A percentile compares a stretch with the other conserved stretches of the same genome.
These are phyloP conservation scores for Heterobasidion annosum DNA, from an alignment of 1,284 basidiomycete species.

Conservation along the genomic window DNA sequence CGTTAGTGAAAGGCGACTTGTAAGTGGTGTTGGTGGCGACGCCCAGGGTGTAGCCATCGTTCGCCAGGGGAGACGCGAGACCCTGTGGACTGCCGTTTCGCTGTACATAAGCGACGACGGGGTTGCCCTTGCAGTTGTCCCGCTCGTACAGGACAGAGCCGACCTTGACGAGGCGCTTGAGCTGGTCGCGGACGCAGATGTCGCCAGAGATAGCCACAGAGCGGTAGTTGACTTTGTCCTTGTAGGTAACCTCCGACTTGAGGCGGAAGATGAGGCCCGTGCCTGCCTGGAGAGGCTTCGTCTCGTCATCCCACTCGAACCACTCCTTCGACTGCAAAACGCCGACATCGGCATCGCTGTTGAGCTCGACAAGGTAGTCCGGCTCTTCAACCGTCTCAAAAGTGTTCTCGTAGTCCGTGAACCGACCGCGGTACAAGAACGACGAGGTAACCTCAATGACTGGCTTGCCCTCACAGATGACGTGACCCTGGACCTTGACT, in stretches of 20 bases:
- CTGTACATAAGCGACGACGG: constrained; percentile 88
- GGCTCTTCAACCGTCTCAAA: constrained; percentile 90
- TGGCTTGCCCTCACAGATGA: constrained; percentile 66
- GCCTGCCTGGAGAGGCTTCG: constrained; percentile 71
- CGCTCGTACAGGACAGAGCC: constrained; percentile 83
- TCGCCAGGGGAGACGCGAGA: constrained; percentile 69
- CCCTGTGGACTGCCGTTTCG: constrained; percentile 81
- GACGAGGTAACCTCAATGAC: constrained; percentile 92
- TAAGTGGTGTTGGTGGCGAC: constrained; percentile 53
- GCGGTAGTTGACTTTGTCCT: constrained; percentile 83
- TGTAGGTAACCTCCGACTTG: constrained; percentile 81
- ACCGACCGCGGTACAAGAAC: constrained; percentile 95
- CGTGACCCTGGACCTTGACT: constrained; percentile 86
- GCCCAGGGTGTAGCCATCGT: constrained; percentile 80
- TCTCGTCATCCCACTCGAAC: constrained; percentile 92
- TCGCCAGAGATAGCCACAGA: constrained; percentile 80
- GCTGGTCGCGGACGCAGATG: constrained; percentile 78
- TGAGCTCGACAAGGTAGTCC: constrained; percentile 76
- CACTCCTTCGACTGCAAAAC: constrained; percentile 95
- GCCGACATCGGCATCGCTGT: constrained; percentile 76
- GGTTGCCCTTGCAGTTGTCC: constrained; percentile 87
- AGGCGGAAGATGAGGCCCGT: constrained; percentile 86
- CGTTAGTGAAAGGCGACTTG: constrained; percentile 80
- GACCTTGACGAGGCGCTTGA: constrained; percentile 83
- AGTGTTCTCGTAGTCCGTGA: constrained; percentile 90